These are phyloP conservation scores for Geotrichum bryndzae DNA, from an alignment of 1,139 yeast genomes.

Conservation along the genomic window DNA sequence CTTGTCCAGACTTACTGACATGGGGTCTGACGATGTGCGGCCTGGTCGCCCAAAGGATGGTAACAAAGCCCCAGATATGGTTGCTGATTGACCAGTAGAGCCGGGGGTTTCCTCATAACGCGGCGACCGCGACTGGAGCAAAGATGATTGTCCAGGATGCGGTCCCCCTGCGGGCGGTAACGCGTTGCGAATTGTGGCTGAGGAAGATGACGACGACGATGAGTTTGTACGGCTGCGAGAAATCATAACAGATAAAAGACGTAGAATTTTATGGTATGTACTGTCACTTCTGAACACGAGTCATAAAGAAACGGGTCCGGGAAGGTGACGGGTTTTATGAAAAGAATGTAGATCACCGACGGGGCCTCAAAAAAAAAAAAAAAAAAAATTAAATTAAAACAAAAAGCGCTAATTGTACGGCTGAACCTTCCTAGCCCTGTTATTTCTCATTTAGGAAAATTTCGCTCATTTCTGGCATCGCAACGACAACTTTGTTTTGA, in stretches of 20 bases:
- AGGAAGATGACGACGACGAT: conserved; percentile 28
- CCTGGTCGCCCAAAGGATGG: conserved; percentile 17
- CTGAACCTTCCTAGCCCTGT: not conserved
- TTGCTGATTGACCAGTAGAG: conserved; percentile 21
- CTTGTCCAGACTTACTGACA: not conserved
- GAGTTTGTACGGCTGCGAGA: conserved; percentile 31
- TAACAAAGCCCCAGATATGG: not conserved
- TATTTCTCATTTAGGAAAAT: not conserved
- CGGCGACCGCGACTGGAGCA: not conserved
- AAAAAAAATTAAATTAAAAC: not conserved
- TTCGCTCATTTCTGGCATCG: not conserved
- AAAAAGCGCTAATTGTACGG: not conserved
- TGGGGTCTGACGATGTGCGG: conserved; percentile 21
- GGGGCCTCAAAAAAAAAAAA: not conserved
- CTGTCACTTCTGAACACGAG: conserved; percentile 8
- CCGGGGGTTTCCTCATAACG: conserved; percentile 6
- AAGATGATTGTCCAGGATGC: not conserved
- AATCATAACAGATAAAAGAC: conserved; percentile 1
- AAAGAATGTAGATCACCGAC: not conserved
- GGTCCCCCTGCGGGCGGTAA: not conserved
- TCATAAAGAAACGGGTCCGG: not conserved
- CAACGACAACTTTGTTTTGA: not conserved
- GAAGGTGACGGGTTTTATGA: not conserved
- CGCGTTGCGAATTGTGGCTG: conserved; percentile 9
- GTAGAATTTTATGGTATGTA: conserved; percentile 14